phyloP scores from a whole-genome alignment of 2,329 filamentous ascomycete genomes.

The Trichoderma lentiforme region DNA sequence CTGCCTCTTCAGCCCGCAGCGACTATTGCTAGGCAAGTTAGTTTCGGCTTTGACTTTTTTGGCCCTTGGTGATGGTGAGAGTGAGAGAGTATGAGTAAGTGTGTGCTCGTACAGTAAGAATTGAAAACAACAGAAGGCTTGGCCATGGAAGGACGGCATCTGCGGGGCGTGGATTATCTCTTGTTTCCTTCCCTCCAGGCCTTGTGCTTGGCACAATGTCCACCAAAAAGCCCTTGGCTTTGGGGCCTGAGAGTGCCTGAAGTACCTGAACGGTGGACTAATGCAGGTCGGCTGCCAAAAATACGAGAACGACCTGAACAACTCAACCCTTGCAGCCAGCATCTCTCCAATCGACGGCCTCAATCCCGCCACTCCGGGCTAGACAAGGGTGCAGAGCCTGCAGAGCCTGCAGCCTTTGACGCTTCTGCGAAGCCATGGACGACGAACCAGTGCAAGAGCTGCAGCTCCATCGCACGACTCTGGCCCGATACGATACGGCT shows the following conservation, averaged over 20 bases:
- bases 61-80: not conserved
- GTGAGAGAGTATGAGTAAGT: not conserved
- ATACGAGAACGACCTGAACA: constrained; percentile 20
- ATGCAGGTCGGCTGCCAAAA: constrained; percentile 19
- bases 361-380: constrained; percentile 15
- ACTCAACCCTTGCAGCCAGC: constrained; percentile 2
- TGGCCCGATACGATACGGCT: constrained; percentile 9
- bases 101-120: not conserved
- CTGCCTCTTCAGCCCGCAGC: not conserved
- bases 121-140: not conserved
- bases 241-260: not conserved
- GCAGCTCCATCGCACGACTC: constrained; percentile 15
- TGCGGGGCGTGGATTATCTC: not conserved
- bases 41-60: not conserved
- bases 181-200: not conserved
- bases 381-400: not conserved
- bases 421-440: not conserved
- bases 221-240: not conserved
- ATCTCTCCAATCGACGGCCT: constrained; percentile 17
- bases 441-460: constrained; percentile 5
- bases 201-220: not conserved
- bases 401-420: not conserved
- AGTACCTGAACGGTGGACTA: constrained; percentile 5
- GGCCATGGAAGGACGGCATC: not conserved
- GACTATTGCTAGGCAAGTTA: not conserved